Base-by-base conservation (phyloP, 331 rosid genomes). In the Quercus tomentella region DNA sequence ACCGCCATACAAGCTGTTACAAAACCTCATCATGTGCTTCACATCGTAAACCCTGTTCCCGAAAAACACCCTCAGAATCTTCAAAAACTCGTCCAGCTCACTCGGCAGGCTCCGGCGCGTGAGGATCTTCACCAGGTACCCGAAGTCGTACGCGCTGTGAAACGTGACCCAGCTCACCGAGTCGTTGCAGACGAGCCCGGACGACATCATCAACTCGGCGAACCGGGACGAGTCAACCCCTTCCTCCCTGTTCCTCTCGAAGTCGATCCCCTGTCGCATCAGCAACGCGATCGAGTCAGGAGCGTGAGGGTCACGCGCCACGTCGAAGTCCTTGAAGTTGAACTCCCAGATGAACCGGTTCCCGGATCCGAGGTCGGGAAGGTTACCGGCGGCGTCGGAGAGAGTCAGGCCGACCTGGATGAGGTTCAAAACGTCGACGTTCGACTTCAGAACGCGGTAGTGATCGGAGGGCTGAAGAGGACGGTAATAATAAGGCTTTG, bases 91-190 rank as follows among this genome's bases (percentile, higher is more conserved):
- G 60, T 81, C 81, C 23, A 94, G 26, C 22, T 81, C 71, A 4
- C 66, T 6, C 0, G 97, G 98, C n/a, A 94, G 41, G 17, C 3
- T 9, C 61, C 76, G 85, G 60, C 86, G 76, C n/a, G 94, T 90
- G 72, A 94, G 80, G 21, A 90, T 84, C 89, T 94, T 94, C 3
- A 90, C 83, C 54, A 94, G 73, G 70, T 94, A 94, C 4, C 94
- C 94, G 16, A 94, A 94, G 45, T 92, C 98, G 25, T 94, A 90
- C 1, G 96, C 90, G 78, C 98, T 89, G 72, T 92, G 97, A 37
- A 94, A 92, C 5, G 97, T 92, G 1, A 94, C 96, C 98, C 98
- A 94, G 56, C 79, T 82, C 76, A 90, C 88, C 0, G 88, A 73
- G 2, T 88, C 81, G 45, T 90, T 90, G 35, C 90, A 92, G 11